Conservation (phyloP, 2,329 filamentous ascomycete genomes). For the Nannizziopsis barbatae region DNA sequence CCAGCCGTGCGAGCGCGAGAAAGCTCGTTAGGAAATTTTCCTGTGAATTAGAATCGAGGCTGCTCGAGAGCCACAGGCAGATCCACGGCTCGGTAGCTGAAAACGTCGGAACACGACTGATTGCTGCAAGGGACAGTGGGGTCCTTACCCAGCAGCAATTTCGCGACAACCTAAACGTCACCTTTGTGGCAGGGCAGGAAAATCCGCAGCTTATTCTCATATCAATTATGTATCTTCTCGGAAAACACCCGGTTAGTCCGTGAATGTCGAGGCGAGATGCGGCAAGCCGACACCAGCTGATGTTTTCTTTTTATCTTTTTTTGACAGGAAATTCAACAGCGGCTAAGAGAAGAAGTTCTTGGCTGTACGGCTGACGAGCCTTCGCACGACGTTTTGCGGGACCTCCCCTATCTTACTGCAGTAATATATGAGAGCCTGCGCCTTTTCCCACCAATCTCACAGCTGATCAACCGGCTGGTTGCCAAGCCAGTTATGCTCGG, state of each 20-base stretch:
- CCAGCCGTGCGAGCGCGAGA: background rate
- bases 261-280: background rate
- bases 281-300: background rate
- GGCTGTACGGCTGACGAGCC: constrained; percentile 1
- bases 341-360: constrained; percentile 25
- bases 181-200: constrained; percentile 35
- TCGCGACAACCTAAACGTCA: constrained; percentile 31
- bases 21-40: background rate
- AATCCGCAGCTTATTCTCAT: constrained; percentile 33
- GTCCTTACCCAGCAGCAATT: background rate
- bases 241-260: constrained; percentile 20
- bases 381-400: constrained; percentile 4
- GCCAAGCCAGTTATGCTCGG: constrained; percentile 21
- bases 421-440: constrained; percentile 40
- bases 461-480: constrained; percentile 40
- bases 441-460: constrained; percentile 41
- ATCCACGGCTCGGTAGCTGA: background rate
- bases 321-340: constrained; percentile 21
- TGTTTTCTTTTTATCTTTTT: too few relatives aligned
- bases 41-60: background rate
- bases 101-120: background rate
- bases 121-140: background rate
- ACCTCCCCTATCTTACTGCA: constrained; percentile 36
- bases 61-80: background rate
- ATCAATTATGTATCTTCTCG: constrained; percentile 30